These are phyloP conservation scores for Turnera subulata DNA, from an alignment of 345 rosid genomes.

Conservation along the genomic window DNA sequence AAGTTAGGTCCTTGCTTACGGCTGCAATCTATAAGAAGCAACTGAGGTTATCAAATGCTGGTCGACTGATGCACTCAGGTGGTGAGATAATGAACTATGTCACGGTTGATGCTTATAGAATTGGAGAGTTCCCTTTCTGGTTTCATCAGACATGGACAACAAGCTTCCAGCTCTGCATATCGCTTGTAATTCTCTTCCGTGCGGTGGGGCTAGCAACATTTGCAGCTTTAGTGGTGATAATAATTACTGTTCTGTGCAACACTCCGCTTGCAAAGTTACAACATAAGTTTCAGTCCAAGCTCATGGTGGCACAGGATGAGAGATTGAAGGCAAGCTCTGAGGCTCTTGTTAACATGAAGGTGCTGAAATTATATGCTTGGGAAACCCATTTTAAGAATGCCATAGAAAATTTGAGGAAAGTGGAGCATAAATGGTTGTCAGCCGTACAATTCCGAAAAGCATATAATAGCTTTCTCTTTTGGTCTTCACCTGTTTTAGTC, in stretches of 20 bases:
- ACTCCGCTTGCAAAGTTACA: slow-evolving; percentile 93
- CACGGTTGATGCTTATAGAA: slow-evolving; percentile 85
- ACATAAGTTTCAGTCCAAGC: slow-evolving; percentile 67
- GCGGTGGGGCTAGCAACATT: slow-evolving; percentile 86
- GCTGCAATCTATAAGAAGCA: slow-evolving; percentile 87
- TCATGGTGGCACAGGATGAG: slow-evolving; percentile 81
- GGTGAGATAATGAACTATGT: slow-evolving; percentile 94
- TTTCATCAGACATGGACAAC: slow-evolving; percentile 96
- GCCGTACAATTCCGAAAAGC: slow-evolving; percentile 73
- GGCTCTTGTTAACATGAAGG: slow-evolving; percentile 90
- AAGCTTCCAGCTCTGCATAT: slow-evolving; percentile 71
- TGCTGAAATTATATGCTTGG: slow-evolving; percentile 91
- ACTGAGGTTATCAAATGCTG: slow-evolving; percentile 63
- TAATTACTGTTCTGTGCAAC: slow-evolving; percentile 73
- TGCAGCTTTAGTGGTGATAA: slow-evolving; percentile 68
- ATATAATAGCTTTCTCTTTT: slow-evolving; percentile 66
- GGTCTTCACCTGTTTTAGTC: slow-evolving; percentile 90
- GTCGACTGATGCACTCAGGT: slow-evolving; percentile 72
- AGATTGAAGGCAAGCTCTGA: slow-evolving; percentile 75
- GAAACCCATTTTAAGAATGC: slow-evolving; percentile 78
- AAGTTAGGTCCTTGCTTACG: slow-evolving; percentile 69
- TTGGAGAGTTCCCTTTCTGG: slow-evolving; percentile 96
- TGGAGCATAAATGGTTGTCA: slow-evolving; percentile 61
- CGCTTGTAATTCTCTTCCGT: slow-evolving; percentile 64
- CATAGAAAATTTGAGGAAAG: slow-evolving; percentile 63